Conservation (phyloP, 306 rosid species). For the Gastrolobium bilobum region DNA sequence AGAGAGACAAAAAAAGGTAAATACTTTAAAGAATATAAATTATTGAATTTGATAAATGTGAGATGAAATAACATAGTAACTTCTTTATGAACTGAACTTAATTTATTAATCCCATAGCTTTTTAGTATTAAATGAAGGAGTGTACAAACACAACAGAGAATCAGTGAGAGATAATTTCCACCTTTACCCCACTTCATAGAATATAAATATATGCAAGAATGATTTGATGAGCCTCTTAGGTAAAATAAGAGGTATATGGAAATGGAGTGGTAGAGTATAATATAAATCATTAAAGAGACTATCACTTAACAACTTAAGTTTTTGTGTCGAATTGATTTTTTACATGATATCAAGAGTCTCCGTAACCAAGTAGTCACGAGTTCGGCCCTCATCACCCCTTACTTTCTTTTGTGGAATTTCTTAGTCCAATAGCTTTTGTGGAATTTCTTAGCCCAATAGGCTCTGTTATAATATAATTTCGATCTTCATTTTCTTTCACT, state of each 20-base stretch:
- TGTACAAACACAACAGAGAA: background rate
- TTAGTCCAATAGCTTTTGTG: too few relatives aligned
- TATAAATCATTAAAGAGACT: too few relatives aligned
- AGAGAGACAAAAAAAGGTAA: conserved; percentile 23
- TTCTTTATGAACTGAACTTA: background rate
- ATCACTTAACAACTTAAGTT: too few relatives aligned
- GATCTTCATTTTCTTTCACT: too few relatives aligned
- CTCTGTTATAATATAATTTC: too few relatives aligned
- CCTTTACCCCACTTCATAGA: background rate
- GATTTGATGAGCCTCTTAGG: background rate
- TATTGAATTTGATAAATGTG: background rate
- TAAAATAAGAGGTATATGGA: conserved; percentile 1
- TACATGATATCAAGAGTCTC: too few relatives aligned
- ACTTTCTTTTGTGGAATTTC: too few relatives aligned
- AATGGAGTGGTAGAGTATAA: background rate
- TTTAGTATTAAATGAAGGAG: conserved; percentile 22
- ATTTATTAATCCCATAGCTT: background rate
- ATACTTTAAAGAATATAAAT: conserved; percentile 30
- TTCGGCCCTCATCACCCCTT: too few relatives aligned
- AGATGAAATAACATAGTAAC: background rate
- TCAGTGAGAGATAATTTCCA: background rate
- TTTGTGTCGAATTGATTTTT: too few relatives aligned
- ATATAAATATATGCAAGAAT: background rate
- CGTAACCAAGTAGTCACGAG: too few relatives aligned
- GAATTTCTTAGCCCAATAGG: too few relatives aligned